Percentiles rank a stretch among this genome's conserved stretches.
phyloP scores from a whole-genome alignment of 192 early-diverging fungal genomes.

The Coemansia sp. region DNA sequence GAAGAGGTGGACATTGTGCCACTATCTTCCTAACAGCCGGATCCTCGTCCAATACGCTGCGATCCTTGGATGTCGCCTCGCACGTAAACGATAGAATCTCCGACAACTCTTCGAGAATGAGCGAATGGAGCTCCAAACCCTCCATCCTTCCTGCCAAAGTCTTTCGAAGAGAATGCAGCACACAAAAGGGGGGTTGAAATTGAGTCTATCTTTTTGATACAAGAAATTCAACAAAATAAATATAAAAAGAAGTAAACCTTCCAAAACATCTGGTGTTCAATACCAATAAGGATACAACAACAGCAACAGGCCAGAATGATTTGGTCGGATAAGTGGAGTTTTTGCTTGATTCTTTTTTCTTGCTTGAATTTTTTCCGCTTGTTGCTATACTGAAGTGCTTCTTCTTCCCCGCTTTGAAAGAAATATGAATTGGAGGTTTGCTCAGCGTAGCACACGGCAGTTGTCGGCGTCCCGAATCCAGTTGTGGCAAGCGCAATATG shows the following conservation, averaged over 20 bases:
- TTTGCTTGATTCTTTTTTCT: not conserved
- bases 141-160: slow-evolving; percentile 22
- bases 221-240: not conserved
- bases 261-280: too few relatives aligned
- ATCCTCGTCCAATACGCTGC: slow-evolving; percentile 14
- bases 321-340: not conserved
- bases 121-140: slow-evolving; percentile 42
- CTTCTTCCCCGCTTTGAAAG: too few relatives aligned
- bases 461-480: too few relatives aligned
- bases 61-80: not conserved
- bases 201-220: not conserved
- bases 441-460: too few relatives aligned
- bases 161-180: not conserved
- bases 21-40: slow-evolving; percentile 21
- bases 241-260: not conserved
- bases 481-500: too few relatives aligned
- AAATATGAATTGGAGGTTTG: too few relatives aligned
- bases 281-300: not conserved
- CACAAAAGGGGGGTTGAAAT: not conserved
- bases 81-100: slow-evolving; percentile 28
- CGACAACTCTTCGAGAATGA: slow-evolving; percentile 55
- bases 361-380: not conserved
- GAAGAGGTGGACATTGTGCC: slow-evolving; percentile 37
- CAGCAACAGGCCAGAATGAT: too few relatives aligned
- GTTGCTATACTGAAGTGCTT: too few relatives aligned